A percentile compares a stretch with the other conserved stretches of the same genome.
Conservation (phyloP, 176 grass and related monocot genomes). For the Triticum dicoccoides region DNA sequence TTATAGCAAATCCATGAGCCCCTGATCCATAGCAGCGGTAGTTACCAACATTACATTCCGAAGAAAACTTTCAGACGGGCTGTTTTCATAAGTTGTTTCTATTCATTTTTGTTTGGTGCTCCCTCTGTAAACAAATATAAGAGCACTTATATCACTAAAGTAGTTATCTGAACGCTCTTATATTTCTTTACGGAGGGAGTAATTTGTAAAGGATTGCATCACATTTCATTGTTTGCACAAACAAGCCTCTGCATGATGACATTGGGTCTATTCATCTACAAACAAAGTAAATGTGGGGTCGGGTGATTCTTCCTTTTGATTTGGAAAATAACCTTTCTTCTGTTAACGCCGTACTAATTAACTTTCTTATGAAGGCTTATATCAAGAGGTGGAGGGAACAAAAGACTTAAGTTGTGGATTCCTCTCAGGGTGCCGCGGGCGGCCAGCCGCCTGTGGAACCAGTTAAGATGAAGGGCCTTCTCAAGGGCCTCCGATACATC, state of each 20-base stretch:
- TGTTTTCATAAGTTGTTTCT: not conserved
- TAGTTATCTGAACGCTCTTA: no score
- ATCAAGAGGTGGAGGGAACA: not conserved
- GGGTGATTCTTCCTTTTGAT: not conserved
- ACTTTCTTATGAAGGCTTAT: conserved; percentile 17
- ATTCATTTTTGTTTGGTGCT: not conserved
- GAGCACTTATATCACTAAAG: no score
- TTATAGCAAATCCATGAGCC: not conserved
- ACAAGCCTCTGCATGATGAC: not conserved
- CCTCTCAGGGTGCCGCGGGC: conserved; percentile 38
- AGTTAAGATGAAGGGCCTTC: conserved; percentile 86
- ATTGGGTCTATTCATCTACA: not conserved
- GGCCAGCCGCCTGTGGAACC: conserved; percentile 65
- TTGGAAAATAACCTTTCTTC: not conserved
- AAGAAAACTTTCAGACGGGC: not conserved
- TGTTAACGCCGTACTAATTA: not conserved
- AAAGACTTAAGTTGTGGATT: conserved; percentile 44
- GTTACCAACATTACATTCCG: not conserved
- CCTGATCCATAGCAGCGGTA: not conserved
- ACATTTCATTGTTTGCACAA: not conserved
- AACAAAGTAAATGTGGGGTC: not conserved
- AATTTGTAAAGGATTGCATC: not conserved
- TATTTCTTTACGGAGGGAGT: not conserved
- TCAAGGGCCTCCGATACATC: conserved; percentile 96
- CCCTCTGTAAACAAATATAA: no score